These are phyloP conservation scores for Verticillium tricorpus DNA, from an alignment of 2,329 filamentous ascomycete species.

Conservation along the genomic window DNA sequence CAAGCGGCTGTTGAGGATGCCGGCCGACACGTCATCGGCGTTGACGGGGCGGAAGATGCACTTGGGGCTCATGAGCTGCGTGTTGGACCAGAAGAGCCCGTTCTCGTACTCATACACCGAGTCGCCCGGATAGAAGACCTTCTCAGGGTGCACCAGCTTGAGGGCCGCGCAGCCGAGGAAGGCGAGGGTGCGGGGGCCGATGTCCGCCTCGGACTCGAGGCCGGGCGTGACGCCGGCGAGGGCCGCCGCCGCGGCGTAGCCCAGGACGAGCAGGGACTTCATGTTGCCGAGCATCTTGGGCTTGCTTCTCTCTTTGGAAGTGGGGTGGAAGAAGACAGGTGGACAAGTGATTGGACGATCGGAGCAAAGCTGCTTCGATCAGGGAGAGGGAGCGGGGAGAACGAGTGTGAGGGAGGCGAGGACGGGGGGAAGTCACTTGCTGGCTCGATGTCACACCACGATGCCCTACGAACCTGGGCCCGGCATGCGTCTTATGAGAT, in stretches of 20 bases:
- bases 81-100: slow-evolving; percentile 4
- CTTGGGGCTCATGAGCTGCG: slow-evolving; percentile 5
- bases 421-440: not conserved
- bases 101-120: slow-evolving; percentile 2
- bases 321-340: not conserved
- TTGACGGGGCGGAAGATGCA: slow-evolving; percentile 21
- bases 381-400: not conserved
- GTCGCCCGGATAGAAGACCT: slow-evolving; percentile 4
- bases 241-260: not conserved
- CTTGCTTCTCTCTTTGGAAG: not conserved
- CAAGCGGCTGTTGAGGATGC: slow-evolving; percentile 17
- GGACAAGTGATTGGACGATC: not conserved
- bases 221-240: not conserved
- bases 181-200: not conserved
- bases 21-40: slow-evolving; percentile 20
- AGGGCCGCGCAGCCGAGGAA: slow-evolving; percentile 2
- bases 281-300: not conserved
- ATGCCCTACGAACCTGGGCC: not conserved
- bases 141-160: not conserved
- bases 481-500: not conserved
- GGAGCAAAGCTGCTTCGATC: not conserved
- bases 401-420: not conserved
- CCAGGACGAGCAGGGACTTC: not conserved
- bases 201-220: not conserved
- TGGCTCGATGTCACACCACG: not conserved